Evolutionary conservation across 306 rosid species (phyloP), one percentile per base, ranked within the genome.

Genomic region (Betula pendula): DNA sequence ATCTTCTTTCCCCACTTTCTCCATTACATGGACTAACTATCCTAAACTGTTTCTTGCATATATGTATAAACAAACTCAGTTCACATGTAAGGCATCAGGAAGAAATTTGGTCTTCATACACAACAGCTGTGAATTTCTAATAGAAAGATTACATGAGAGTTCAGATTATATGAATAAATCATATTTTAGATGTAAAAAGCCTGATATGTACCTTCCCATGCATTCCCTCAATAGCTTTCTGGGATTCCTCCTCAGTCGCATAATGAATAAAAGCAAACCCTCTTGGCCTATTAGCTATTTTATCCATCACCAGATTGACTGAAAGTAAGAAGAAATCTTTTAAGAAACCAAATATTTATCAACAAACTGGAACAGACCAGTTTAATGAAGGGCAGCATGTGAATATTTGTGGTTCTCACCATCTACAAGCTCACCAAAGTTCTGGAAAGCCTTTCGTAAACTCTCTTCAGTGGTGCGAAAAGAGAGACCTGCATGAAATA

Each of bases 261-360:
- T 94, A 94, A 35, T 84, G 89, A 51, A 94, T 90, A 80, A 94
- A 94, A 11, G 96, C 97, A 84, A 94, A 94, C 53, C 98, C 98
- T 85, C 97, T 92, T 24, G 97, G 97, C 83, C 98, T 84, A 38
- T 92, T 89, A 40, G 98, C 98, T 68, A 94, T 71, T 84, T 75
- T 92, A 87, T 94, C 98, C 98, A 94, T 94, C 88, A 92, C 97
- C 77, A 94, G 80, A 72, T 92, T 94, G 43, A 92, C 98, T 94
- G 87, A 49, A 77, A 72, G 51, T 76, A 38, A 13, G 49, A 69
- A 71, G 11, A 20, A 69, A 75, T 8, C 2, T 58, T 24, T 16
- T 49, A 11, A 35, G 49, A 73, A 19, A 16, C 17, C 58, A 35
- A 60, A 9, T 63, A 44, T n/a, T 11, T 15, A 51, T 14, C 16